Evolutionary conservation across 179 eudicot genomes (phyloP).

Genomic region (Nepenthes alata): DNA sequence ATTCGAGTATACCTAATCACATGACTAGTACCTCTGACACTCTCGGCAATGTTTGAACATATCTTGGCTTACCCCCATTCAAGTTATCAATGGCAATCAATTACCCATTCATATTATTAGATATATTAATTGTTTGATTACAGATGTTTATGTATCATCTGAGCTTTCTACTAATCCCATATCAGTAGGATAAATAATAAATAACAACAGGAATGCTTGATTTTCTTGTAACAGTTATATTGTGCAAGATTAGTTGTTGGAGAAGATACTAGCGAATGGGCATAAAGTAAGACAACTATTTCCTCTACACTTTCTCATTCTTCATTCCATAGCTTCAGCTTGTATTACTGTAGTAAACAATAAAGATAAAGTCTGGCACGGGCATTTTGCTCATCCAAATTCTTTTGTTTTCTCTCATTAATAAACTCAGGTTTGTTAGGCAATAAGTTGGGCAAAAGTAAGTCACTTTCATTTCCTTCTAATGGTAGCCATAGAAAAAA

Average conservation of each 20-base stretch:
- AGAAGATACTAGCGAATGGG: no score
- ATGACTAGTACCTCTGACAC: constrained; percentile 1
- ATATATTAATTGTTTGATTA: not conserved
- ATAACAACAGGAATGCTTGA: no score
- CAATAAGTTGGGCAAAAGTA: constrained; percentile 8
- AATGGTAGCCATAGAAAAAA: not conserved
- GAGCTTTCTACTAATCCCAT: not conserved
- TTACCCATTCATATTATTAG: constrained; percentile 2
- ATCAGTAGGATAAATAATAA: not conserved
- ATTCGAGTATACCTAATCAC: constrained; percentile 6
- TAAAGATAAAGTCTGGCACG: no score
- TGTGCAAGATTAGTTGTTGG: no score
- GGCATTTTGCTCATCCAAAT: constrained; percentile 6
- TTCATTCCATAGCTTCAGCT: no score
- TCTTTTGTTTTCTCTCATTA: not conserved
- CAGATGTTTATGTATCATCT: not conserved
- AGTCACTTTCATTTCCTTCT: constrained; percentile 4
- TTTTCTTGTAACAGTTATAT: no score
- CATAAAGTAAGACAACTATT: no score
- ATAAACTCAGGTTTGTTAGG: not conserved
- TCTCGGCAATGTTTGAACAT: not conserved
- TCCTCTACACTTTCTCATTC: no score
- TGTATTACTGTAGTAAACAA: no score
- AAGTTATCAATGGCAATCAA: not conserved
- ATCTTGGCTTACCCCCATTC: not conserved